Base-by-base conservation (phyloP, 441 rosid genomes). In the Viola pubescens region DNA sequence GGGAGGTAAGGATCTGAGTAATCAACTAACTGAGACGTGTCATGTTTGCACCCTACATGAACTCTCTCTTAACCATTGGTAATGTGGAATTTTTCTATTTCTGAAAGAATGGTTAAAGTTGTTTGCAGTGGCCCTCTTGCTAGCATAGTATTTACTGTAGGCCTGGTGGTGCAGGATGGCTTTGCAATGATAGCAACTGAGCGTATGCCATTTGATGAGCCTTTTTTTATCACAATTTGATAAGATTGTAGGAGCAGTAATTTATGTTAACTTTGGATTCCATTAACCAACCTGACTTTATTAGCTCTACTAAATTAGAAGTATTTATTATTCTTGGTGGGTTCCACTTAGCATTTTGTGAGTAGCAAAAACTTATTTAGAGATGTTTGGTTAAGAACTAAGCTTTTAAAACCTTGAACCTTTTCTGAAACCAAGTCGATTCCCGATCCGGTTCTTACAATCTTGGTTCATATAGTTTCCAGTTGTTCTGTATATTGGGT, bases 141-240 rank as follows among this genome's bases (percentile, higher is more conserved):
- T 34, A 53, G 54, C 58, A 63, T 39, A 56, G 48, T 60, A 67
- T 65, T 39, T 59, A 42, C 48, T 40, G 56, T 56, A 52, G 51
- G 47, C 34, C 42, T 61, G 40, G 44, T 49, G 55, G 37, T 39
- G 48, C 45, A 42, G 65, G 45, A 48, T 13, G 47, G 54, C 40
- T 56, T 53, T 62, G 13, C 45, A 54, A 47, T 39, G 48, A 38
- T 41, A 45, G 11, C 57, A 19, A 12, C 10, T 12, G 37, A 43
- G 56, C 34, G 5, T 52, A 42, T 61, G 43, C 52, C 52, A 61
- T 52, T 52, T 44, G 37, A 12, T 39, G 40, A 48, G 48, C 63
- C 63, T 48, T 9, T 10, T 9, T 4, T 4, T 12, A 46, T 12
- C 13, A 11, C 48, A 46, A 26, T 26, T 26, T 2, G 34, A 4